Evolutionary conservation across 2,329 filamentous ascomycete genomes (phyloP).

Genomic region (Raffaelea albimanens): DNA sequence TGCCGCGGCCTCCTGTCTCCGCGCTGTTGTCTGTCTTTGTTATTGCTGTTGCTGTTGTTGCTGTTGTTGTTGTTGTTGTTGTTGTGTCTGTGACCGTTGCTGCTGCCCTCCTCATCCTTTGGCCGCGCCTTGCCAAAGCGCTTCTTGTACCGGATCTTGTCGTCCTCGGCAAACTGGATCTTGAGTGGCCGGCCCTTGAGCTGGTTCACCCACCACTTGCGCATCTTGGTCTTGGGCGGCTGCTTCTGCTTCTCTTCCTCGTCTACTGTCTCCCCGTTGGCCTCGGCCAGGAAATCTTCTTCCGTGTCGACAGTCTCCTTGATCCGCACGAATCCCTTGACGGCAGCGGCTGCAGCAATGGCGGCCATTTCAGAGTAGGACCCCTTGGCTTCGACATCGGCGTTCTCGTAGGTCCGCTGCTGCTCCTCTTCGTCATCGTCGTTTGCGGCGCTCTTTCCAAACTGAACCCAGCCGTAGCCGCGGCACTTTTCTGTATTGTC

Average conservation of each 20-base stretch:
- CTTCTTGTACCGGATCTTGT: slow-evolving; percentile 84
- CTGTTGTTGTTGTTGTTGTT: slow-evolving; percentile 15
- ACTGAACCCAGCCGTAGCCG: slow-evolving; percentile 92
- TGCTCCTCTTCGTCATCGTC: neutral
- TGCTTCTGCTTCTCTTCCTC: slow-evolving; percentile 19
- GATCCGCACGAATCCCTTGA: slow-evolving; percentile 71
- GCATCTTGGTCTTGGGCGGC: slow-evolving; percentile 45
- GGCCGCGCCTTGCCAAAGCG: slow-evolving; percentile 68
- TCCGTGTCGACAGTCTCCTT: slow-evolving; percentile 55
- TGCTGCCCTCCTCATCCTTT: slow-evolving; percentile 26
- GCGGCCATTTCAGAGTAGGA: slow-evolving; percentile 35
- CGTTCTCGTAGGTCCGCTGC: neutral
- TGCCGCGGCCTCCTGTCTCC: slow-evolving; percentile 19
- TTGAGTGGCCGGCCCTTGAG: slow-evolving; percentile 72
- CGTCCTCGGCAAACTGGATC: slow-evolving; percentile 89
- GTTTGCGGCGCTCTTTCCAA: slow-evolving; percentile 37
- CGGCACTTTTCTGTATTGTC: slow-evolving; percentile 90
- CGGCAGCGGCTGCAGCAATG: slow-evolving; percentile 63
- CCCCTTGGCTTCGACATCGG: neutral
- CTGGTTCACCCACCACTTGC: slow-evolving; percentile 78
- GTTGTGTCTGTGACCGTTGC: slow-evolving; percentile 10
- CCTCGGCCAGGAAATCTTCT: slow-evolving; percentile 46
- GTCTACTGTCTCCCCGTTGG: slow-evolving; percentile 30
- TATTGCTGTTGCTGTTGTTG: neutral
- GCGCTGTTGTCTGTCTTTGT: slow-evolving; percentile 7